Evolutionary conservation across 1,284 basidiomycete species (phyloP).

Genomic region (Puccinia novopanici): DNA sequence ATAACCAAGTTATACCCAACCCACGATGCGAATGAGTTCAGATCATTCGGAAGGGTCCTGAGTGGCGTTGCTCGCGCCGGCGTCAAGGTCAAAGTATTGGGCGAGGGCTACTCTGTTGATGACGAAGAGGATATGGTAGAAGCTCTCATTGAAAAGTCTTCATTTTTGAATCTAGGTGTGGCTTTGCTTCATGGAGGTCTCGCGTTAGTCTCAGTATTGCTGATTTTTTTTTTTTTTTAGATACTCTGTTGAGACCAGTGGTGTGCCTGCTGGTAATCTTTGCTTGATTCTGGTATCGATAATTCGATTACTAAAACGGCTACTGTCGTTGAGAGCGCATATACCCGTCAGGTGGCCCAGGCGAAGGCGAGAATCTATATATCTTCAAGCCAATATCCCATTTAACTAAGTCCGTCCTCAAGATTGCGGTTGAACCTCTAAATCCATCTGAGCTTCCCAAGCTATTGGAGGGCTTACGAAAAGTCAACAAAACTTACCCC

Average conservation of each 20-base stretch:
- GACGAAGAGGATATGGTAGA: conserved; percentile 98
- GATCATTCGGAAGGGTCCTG: conserved; percentile 90
- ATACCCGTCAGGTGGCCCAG: conserved; percentile 61
- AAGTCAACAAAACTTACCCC: conserved; percentile 97
- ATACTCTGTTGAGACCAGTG: conserved; percentile 84
- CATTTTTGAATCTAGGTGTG: conserved; percentile 81
- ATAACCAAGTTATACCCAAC: conserved; percentile 93
- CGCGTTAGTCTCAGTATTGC: background rate
- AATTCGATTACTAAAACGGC: conserved; percentile 93
- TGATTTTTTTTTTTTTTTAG: conserved; percentile 60
- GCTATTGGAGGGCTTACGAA: conserved; percentile 94
- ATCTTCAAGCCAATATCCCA: conserved; percentile 95
- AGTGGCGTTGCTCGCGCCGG: conserved; percentile 85
- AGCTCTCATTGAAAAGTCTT: conserved; percentile 82
- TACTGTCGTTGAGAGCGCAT: conserved; percentile 68
- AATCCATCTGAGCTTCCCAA: conserved; percentile 96
- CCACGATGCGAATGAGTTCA: conserved; percentile 89
- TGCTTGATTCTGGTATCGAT: conserved; percentile 91
- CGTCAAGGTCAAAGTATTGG: conserved; percentile 87
- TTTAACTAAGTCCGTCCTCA: conserved; percentile 95
- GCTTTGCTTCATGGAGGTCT: conserved; percentile 52
- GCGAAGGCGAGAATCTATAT: conserved; percentile 77
- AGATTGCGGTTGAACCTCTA: conserved; percentile 97
- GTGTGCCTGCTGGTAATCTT: conserved; percentile 86
- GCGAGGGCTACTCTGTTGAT: conserved; percentile 93